Conservation (phyloP, 2,329 filamentous ascomycete genomes). For the Cladophialophora psammophila region DNA sequence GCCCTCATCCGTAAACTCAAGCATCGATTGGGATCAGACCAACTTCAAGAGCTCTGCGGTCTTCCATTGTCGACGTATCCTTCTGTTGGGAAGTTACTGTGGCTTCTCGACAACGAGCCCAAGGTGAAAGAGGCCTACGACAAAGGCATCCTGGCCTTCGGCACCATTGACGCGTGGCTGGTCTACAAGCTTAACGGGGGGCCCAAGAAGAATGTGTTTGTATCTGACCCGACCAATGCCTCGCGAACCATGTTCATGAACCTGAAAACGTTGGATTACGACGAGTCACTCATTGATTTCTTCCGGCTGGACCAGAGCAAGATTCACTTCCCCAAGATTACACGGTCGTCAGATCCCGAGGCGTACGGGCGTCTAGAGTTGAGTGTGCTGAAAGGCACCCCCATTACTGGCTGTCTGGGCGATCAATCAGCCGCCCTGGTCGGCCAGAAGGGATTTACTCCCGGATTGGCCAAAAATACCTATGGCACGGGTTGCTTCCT, state of each 20-base stretch:
- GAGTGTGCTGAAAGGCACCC: slow-evolving; percentile 72
- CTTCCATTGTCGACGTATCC: slow-evolving; percentile 88
- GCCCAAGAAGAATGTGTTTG: slow-evolving; percentile 71
- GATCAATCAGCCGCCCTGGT: slow-evolving; percentile 90
- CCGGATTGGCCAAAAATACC: slow-evolving; percentile 87
- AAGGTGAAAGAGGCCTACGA: slow-evolving; percentile 77
- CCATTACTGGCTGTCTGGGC: slow-evolving; percentile 80
- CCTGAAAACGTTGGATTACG: slow-evolving; percentile 79
- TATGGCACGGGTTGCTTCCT: slow-evolving; percentile 91
- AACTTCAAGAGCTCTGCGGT: slow-evolving; percentile 74
- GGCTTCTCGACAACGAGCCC: slow-evolving; percentile 78
- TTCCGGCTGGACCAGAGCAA: slow-evolving; percentile 77
- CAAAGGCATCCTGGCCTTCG: slow-evolving; percentile 77
- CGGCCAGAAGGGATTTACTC: slow-evolving; percentile 82
- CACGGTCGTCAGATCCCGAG: slow-evolving; percentile 76
- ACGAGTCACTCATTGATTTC: slow-evolving; percentile 77
- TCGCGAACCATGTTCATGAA: slow-evolving; percentile 96
- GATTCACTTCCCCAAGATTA: slow-evolving; percentile 78
- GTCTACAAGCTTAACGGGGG: slow-evolving; percentile 79
- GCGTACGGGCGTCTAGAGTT: slow-evolving; percentile 72
- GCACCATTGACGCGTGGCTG: slow-evolving; percentile 88
- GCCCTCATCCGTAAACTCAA: slow-evolving; percentile 80
- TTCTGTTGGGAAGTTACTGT: slow-evolving; percentile 81
- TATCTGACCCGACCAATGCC: slow-evolving; percentile 87
- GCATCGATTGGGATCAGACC: slow-evolving; percentile 69